Percentiles rank a stretch among this genome's conserved stretches.
phyloP scores from a whole-genome alignment of 257 asterid species.

The Lycium ferocissimum region DNA sequence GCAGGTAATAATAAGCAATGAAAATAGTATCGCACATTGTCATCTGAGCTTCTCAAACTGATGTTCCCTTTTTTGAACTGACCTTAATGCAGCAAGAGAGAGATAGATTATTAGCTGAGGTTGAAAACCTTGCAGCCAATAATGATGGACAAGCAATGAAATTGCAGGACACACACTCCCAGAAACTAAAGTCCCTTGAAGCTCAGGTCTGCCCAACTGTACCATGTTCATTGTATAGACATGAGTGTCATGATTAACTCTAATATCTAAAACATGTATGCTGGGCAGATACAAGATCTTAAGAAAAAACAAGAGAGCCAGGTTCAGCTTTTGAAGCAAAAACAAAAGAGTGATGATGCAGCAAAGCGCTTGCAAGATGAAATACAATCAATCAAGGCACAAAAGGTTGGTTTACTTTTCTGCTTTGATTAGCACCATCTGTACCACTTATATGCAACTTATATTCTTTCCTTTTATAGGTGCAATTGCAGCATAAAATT shows the following conservation, averaged over 20 bases:
- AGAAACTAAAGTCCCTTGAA: conserved; percentile 85
- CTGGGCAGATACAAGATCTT: conserved; percentile 87
- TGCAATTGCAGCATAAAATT: conserved; percentile 92
- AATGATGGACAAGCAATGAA: conserved; percentile 90
- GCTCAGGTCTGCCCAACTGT: conserved; percentile 78
- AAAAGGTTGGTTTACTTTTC: conserved; percentile 64
- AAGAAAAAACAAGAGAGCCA: conserved; percentile 97
- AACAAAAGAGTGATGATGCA: conserved; percentile 98
- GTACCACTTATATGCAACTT: conserved; percentile 22
- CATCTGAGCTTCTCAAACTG: conserved; percentile 27
- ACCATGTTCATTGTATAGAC: conserved; percentile 10
- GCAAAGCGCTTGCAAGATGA: conserved; percentile 91
- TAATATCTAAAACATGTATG: conserved; percentile 11
- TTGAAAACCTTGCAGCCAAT: conserved; percentile 90
- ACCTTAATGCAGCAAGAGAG: conserved; percentile 70
- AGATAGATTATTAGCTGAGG: conserved; percentile 82
- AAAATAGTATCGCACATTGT: conserved; percentile 22
- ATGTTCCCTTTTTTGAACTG: conserved; percentile 32
- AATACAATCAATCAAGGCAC: conserved; percentile 95
- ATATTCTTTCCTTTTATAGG: conserved; percentile 54
- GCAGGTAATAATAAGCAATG: conserved; percentile 58
- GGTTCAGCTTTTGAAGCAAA: conserved; percentile 91
- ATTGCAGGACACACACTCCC: conserved; percentile 84
- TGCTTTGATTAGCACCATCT: conserved; percentile 9
- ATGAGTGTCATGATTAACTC: conserved; percentile 19